Percentiles rank a stretch among this genome's conserved stretches.
Evolutionary conservation across 2,329 filamentous ascomycete species (phyloP).

Genomic region (Ophiostoma novo-ulmi): DNA sequence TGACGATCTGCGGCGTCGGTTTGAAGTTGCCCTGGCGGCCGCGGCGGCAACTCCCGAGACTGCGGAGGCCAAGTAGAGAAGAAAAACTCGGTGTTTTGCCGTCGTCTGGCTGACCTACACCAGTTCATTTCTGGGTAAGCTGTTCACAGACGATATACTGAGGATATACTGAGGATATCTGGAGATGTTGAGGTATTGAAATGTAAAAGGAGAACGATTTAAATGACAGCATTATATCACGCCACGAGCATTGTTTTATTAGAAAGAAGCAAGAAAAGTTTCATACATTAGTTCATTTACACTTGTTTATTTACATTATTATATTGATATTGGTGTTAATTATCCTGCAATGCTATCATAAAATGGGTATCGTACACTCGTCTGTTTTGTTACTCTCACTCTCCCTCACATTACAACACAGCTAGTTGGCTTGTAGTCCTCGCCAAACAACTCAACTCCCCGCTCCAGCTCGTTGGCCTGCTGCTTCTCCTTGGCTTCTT

Average conservation of each 20-base stretch:
- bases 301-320: not conserved
- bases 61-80: not conserved
- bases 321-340: not conserved
- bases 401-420: constrained; percentile 55
- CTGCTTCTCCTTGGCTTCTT: constrained; percentile 62
- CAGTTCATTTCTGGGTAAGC: no score
- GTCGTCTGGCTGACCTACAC: no score
- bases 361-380: constrained; percentile 8
- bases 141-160: no score
- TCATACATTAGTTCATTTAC: not conserved
- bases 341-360: not conserved
- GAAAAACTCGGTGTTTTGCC: no score
- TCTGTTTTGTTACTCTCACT: not conserved
- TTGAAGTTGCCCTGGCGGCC: constrained; percentile 65
- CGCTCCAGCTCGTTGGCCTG: constrained; percentile 68
- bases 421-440: constrained; percentile 54
- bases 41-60: constrained; percentile 35
- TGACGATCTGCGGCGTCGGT: constrained; percentile 56
- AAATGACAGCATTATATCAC: not conserved
- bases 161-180: no score
- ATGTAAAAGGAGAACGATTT: no score
- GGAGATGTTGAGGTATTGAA: no score
- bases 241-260: not conserved
- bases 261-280: not conserved
- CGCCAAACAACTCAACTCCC: constrained; percentile 67